phyloP scores from a whole-genome alignment of 192 early-diverging fungal genomes.

The Podila horticola region DNA sequence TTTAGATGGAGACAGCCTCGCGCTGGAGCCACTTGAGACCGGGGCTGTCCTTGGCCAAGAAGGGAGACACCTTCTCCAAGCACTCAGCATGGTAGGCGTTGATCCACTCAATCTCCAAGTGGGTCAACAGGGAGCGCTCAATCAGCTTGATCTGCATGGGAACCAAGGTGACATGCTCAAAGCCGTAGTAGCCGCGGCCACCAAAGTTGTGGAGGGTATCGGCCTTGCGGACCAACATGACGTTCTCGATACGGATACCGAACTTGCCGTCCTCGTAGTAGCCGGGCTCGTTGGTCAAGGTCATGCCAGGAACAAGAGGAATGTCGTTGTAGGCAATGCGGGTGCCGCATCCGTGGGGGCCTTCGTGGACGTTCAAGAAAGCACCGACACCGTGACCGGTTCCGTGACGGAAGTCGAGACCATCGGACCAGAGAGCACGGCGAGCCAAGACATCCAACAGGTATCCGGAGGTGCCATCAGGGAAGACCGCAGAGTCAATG shows the following conservation, averaged over 20 bases:
- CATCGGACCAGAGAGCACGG: constrained; percentile 87
- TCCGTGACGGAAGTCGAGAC: constrained; percentile 96
- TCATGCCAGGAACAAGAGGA: constrained; percentile 90
- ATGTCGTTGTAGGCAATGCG: constrained; percentile 79
- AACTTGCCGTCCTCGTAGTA: constrained; percentile 98
- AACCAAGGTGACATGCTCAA: constrained; percentile 92
- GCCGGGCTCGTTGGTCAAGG: constrained; percentile 96
- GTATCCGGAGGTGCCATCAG: constrained; percentile 87
- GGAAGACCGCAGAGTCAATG: constrained; percentile 90
- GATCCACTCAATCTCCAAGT: constrained; percentile 87
- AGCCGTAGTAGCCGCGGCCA: constrained; percentile 81
- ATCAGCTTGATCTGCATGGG: constrained; percentile 92
- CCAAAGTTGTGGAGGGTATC: constrained; percentile 88
- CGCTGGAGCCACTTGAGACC: constrained; percentile 86
- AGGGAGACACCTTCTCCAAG: constrained; percentile 81
- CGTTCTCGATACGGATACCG: constrained; percentile 98
- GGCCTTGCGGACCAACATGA: constrained; percentile 81
- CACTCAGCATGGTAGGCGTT: constrained; percentile 86
- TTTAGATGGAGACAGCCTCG: constrained; percentile 79
- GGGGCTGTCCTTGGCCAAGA: constrained; percentile 71
- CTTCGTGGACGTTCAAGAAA: constrained; percentile 95
- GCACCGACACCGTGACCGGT: constrained; percentile 98
- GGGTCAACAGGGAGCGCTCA: constrained; percentile 71
- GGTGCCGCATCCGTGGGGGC: constrained; percentile 93
- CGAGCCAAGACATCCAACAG: constrained; percentile 92